phyloP scores from a whole-genome alignment of 2,329 filamentous ascomycete species.

The Paracamarosporium sp. region DNA sequence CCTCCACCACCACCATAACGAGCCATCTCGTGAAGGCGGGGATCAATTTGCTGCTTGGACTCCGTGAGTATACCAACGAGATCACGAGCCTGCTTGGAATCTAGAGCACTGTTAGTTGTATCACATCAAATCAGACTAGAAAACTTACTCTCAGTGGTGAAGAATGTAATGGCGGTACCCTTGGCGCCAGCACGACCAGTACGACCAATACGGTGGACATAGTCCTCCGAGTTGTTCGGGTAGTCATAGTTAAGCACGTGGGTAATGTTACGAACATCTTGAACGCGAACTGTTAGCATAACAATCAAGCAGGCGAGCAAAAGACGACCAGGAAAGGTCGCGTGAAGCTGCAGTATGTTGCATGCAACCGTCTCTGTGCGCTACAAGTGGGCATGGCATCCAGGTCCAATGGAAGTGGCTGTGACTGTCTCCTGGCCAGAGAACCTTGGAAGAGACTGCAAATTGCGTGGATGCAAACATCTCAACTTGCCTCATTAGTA shows the following conservation, averaged over 20 bases:
- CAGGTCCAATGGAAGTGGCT: constrained; percentile 54
- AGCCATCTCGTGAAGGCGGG: constrained; percentile 93
- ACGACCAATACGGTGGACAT: constrained; percentile 73
- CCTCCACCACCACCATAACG: constrained; percentile 88
- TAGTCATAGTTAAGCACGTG: constrained; percentile 99
- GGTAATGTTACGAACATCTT: constrained; percentile 99
- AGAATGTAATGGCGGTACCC: constrained; percentile 97
- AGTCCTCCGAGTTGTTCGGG: constrained; percentile 85
- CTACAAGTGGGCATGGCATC: constrained; percentile 54
- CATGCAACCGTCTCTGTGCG: constrained; percentile 64
- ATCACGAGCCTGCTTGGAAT: constrained; percentile 80
- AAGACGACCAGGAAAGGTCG: constrained; percentile 62
- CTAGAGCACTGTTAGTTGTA: constrained; percentile 46
- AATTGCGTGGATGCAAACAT: constrained; percentile 81
- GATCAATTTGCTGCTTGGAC: constrained; percentile 98
- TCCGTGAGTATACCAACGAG: constrained; percentile 91
- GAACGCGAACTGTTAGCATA: constrained; percentile 78
- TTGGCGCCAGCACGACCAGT: constrained; percentile 79
- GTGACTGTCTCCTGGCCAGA: constrained; percentile 67
- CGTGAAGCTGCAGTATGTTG: constrained; percentile 63
- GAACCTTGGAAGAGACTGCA: constrained; percentile 71
- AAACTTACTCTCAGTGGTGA: constrained; percentile 97
- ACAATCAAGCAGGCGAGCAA: constrained; percentile 53
- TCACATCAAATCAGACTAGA: background rate
- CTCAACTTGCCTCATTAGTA: constrained; percentile 75